Evolutionary conservation across 1,284 basidiomycete species (phyloP), one percentile per base, ranked within the genome.

Genomic region (Chalciporus sp.): DNA sequence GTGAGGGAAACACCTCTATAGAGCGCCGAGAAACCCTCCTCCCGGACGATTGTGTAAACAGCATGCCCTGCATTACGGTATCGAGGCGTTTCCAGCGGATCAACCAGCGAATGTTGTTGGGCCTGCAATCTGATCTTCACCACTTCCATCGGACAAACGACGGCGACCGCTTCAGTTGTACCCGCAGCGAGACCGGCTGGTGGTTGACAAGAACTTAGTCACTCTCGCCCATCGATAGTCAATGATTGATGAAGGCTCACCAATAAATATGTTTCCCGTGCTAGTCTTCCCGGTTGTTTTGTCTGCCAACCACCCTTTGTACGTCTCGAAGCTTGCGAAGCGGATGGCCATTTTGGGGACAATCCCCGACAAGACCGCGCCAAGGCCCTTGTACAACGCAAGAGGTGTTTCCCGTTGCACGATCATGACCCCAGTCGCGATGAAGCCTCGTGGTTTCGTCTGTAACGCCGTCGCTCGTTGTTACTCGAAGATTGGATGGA

Each of bases 261-360:
- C 85, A 46, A 95, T 58, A 71, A 97, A 97, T 50, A 95, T 90
- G 55, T 77, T 81, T 8, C 87, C 84, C 2, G 90, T 76, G 53
- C 78, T 84, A 6, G 92, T 91, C 69, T 86, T 82, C 48, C 94
- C 93, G 0, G 90, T 94, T 41, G 76, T 67, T 63, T 83, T 81
- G 67, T 94, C 84, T 3, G 91, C 85, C 44, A 99, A 75, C 80
- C 82, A 85, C 0, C 74, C 79, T 74, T 98, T 97, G 83, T 99
- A 99, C 52, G 84, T 78, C 77, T 99, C 96, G 71, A 99, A 99
- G 71, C 91, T 94, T 39, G 97, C 95, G 73, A 99, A 99, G 41
- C 97, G 92, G 69, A 96, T 98, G 49, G 95, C 95, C 97, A 99
- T 99, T 79, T 99, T 99, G 5, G 97, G 97, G 2, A 98, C 94